These are phyloP conservation scores for Naganishia antarctica DNA, from an alignment of 768 basidiomycete species.

Conservation along the genomic window DNA sequence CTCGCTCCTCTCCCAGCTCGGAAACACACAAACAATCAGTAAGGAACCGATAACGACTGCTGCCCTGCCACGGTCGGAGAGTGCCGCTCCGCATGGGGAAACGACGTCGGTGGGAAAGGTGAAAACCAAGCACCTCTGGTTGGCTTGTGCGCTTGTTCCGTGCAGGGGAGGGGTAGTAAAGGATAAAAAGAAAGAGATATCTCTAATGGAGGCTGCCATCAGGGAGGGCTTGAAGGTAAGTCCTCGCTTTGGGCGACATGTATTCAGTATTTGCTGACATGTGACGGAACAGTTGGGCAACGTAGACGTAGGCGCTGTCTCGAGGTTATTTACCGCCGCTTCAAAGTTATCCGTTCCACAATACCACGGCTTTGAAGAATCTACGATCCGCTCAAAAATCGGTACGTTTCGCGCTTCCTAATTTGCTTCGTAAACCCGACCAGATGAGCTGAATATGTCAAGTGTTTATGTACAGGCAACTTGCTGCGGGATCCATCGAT, in stretches of 20 bases:
- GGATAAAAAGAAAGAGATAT: constrained; percentile 60
- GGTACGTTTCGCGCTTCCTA: constrained; percentile 50
- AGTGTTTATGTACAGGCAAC: constrained; percentile 60
- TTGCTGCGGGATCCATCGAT: constrained; percentile 64
- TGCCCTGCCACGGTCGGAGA: too few relatives aligned
- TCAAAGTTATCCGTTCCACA: not conserved
- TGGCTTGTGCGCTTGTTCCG: constrained; percentile 72
- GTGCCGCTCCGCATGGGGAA: too few relatives aligned
- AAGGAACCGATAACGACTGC: too few relatives aligned
- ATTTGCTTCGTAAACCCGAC: not conserved
- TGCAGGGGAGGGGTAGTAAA: constrained; percentile 61
- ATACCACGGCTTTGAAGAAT: constrained; percentile 5
- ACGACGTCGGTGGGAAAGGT: constrained; percentile 42
- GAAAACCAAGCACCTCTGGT: constrained; percentile 59
- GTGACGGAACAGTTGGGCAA: constrained; percentile 38
- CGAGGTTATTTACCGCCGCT: constrained; percentile 34
- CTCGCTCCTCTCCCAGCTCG: not conserved
- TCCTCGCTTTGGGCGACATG: not conserved
- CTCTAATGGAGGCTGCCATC: constrained; percentile 65
- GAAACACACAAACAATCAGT: too few relatives aligned
- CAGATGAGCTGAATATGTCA: not conserved
- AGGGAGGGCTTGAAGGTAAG: constrained; percentile 71
- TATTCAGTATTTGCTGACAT: constrained; percentile 1
- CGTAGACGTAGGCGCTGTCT: constrained; percentile 37
- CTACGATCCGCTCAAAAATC: constrained; percentile 37